These are phyloP conservation scores for Uronychia setigera DNA, from an alignment of 73 alveolate genomes.

Conservation along the genomic window DNA sequence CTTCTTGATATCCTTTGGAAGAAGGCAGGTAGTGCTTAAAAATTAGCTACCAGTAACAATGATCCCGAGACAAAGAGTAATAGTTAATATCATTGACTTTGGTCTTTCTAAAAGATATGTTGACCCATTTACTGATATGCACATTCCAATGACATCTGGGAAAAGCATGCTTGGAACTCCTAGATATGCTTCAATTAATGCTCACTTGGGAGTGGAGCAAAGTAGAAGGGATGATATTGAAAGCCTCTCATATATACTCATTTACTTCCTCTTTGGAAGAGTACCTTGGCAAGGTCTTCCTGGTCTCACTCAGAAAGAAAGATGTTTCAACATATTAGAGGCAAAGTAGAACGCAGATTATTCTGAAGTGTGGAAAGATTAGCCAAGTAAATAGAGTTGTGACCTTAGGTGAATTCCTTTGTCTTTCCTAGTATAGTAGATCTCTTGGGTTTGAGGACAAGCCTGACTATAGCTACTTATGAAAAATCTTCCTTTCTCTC, in stretches of 20 bases:
- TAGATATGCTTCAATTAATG: constrained; percentile 77
- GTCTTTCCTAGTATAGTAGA: too few species aligned
- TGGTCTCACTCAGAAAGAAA: constrained; percentile 58
- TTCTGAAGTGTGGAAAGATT: too few species aligned
- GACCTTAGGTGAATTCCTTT: too few species aligned
- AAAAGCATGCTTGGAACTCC: constrained; percentile 76
- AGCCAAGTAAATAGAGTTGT: too few species aligned
- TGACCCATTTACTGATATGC: constrained; percentile 70
- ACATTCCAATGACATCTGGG: constrained; percentile 68
- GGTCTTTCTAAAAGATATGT: constrained; percentile 79
- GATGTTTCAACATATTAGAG: too few species aligned
- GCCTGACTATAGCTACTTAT: too few species aligned
- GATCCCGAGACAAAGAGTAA: constrained; percentile 38
- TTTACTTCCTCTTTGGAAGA: constrained; percentile 71
- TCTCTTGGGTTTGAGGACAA: too few species aligned
- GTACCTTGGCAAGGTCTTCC: constrained; percentile 78
- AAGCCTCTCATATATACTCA: constrained; percentile 68
- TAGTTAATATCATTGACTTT: constrained; percentile 89
- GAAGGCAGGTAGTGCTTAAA: not conserved
- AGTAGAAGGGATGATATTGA: constrained; percentile 85
- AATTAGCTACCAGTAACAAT: constrained; percentile 10
- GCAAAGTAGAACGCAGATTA: too few species aligned
- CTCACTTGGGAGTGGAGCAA: constrained; percentile 74
- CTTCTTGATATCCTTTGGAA: not conserved
- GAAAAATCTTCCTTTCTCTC: too few species aligned